These are phyloP conservation scores for Lactarius deliciosus DNA, from an alignment of 768 basidiomycete species.

Conservation along the genomic window DNA sequence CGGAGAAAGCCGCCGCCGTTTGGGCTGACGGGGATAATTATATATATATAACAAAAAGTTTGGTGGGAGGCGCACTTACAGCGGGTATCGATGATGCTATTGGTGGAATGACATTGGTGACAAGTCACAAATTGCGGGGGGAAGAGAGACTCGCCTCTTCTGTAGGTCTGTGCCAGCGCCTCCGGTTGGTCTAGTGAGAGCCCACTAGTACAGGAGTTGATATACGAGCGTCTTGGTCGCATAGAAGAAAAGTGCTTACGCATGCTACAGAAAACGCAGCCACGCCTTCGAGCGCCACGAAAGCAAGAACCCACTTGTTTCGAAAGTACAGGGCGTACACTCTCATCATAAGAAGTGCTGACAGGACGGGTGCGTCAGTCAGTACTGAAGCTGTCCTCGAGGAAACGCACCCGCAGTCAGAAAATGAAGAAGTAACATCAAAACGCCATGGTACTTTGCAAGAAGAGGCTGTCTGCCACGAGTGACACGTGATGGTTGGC, in stretches of 20 bases:
- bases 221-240: neutral
- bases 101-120: neutral
- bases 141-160: neutral
- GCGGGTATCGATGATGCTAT: neutral
- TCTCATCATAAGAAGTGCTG: constrained; percentile 31
- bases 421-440: constrained; percentile 1
- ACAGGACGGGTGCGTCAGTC: neutral
- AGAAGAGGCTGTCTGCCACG: neutral
- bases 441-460: constrained; percentile 1
- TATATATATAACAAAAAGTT: neutral
- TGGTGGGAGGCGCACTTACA: neutral
- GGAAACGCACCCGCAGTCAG: constrained; percentile 8
- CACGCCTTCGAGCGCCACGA: constrained; percentile 21
- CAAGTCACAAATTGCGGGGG: neutral
- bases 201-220: constrained; percentile 9
- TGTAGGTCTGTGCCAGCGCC: neutral
- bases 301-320: constrained; percentile 26
- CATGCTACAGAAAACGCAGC: neutral
- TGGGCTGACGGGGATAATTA: constrained; percentile 20
- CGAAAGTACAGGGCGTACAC: constrained; percentile 34
- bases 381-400: too few relatives aligned
- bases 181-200: neutral
- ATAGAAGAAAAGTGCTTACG: constrained; percentile 5
- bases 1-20: constrained; percentile 22
- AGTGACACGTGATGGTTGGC: neutral